Base-by-base conservation (phyloP, 176 grass and related monocot species). In the sorghum (Sorghum bicolor) region DNA sequence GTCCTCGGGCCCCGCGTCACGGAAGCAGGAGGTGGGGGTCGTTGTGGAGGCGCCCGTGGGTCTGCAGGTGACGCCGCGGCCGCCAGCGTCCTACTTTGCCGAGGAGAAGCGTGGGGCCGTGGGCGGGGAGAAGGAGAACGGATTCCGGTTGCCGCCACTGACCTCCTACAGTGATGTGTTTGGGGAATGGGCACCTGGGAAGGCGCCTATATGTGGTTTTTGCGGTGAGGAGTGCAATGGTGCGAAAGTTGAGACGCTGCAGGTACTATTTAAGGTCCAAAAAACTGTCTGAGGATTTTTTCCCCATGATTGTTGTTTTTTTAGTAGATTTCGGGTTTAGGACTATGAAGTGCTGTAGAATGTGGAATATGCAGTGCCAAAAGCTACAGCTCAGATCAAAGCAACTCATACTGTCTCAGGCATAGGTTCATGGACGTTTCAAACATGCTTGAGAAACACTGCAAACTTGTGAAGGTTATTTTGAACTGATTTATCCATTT, bases 81-180 rank as follows among this genome's bases (percentile, higher is more conserved):
- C 70, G 38, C 67, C 86, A 14, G 67, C 83, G 72, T 93, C 78
- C 5, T 79, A 47, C 60, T 89, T 89, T 60, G 20, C 36, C 45
- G 88, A 86, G 47, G 93, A 87, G 64, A 90, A 82, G 74, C 81
- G 75, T 53, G 74, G 74, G 12, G 79, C 69, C 19, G 67, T 48
- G n/a, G 72, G 58, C 40, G 67, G 82, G 67, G 90, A 88, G 82
- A 84, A 72, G 67, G 90, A 88, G 82, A 82, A 75, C 36, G 81
- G 84, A 10, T 84, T 94, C 75, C 94, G 90, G 55, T 72, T 99
- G 80, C 89, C 91, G 0, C 93, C 90, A 64, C 83, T 99, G 38
- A 92, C 88, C 50, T 97, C 92, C 2, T 97, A 94, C 77, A 87
- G 45, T 14, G 92, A 97, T 65, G 90, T 94, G 36, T 97, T 92